These are phyloP conservation scores for Agaricales sp. DNA, from an alignment of 1,284 basidiomycete species.

Conservation along the genomic window DNA sequence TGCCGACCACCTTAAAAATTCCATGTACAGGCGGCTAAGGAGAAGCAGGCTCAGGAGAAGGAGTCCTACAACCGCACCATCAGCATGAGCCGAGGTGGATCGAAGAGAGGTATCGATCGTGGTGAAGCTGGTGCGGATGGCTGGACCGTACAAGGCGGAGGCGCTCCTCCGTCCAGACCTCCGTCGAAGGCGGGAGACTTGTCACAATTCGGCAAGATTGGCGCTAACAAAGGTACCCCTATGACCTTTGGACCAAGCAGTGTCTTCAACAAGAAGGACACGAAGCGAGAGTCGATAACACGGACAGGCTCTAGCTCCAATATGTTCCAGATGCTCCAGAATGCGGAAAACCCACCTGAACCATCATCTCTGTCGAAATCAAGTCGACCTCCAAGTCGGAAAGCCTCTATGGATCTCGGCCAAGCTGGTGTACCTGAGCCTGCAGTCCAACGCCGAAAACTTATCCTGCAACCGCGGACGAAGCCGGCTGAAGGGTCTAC, in stretches of 20 bases:
- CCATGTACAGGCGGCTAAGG: conserved; percentile 57
- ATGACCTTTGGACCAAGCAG: conserved; percentile 74
- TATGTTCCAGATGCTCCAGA: conserved; percentile 81
- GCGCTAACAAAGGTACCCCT: conserved; percentile 36
- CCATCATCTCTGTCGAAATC: conserved; percentile 30
- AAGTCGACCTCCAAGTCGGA: conserved; percentile 37
- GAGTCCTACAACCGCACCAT: conserved; percentile 38
- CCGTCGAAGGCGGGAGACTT: conserved; percentile 80
- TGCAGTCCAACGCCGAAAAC: conserved; percentile 56
- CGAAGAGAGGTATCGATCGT: conserved; percentile 79
- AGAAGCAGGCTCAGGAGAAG: conserved; percentile 60
- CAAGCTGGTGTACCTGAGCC: conserved; percentile 24
- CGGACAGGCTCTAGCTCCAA: conserved; percentile 74
- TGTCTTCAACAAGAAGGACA: conserved; percentile 68
- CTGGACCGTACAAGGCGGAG: conserved; percentile 72
- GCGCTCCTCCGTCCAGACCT: conserved; percentile 41
- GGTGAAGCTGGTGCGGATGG: conserved; percentile 64
- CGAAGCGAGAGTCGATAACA: conserved; percentile 63
- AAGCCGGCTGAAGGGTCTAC: conserved; percentile 24
- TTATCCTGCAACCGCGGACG: conserved; percentile 50
- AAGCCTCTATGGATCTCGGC: conserved; percentile 33
- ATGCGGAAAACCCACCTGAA: conserved; percentile 39
- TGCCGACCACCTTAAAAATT: conserved; percentile 7
- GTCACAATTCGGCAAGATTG: conserved; percentile 82
- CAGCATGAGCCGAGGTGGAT: conserved; percentile 58